Base-by-base conservation (phyloP, 176 grass and related monocot genomes). In the Juncus inflexus region DNA sequence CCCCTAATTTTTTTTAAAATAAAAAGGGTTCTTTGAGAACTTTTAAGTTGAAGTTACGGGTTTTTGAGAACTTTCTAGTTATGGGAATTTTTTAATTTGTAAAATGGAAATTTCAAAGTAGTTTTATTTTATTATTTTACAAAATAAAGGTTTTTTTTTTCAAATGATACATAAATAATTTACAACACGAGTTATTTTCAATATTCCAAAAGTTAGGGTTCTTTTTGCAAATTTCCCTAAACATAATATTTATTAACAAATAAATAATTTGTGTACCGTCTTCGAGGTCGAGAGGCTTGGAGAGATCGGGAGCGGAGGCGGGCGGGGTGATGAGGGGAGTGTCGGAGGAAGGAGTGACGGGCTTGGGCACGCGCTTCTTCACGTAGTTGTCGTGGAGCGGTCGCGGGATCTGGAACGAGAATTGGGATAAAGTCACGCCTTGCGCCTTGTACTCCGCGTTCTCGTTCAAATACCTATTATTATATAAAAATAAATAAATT, bases 321-420 rank as follows among this genome's bases (percentile, higher is more conserved):
- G 7, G 40, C 8, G 7, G 13, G 12, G 12, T 15, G 57, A 28
- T 14, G 57, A 9, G 9, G 16, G 52, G 3, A 5, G 12, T 12
- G 19, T 37, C 14, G 42, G 67, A 10, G 41, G 53, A 52, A 0
- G 67, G 3, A 6, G 64, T 15, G 19, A 40, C 12, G 54, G 67
- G 7, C 40, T 42, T 55, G 51, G 67, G 54, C 4, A 55, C 57
- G 51, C 57, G 54, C 37, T 71, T 71, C 67, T 52, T 58, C 7
- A 71, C 67, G 4, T 71, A 71, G 52, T 71, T 71, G 37, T 71
- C 53, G 35, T 71, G 67, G 9, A 71, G 67, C 5, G 67, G 67
- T 42, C 67, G 55, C 4, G 67, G 67, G 7, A 71, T 71, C 58
- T 71, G 67, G 52, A 71, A 71, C 13, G 67, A 71, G 53, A 71